Conservation (phyloP, 2,329 filamentous ascomycete species). For the Chrysoporthe austroafricana region DNA sequence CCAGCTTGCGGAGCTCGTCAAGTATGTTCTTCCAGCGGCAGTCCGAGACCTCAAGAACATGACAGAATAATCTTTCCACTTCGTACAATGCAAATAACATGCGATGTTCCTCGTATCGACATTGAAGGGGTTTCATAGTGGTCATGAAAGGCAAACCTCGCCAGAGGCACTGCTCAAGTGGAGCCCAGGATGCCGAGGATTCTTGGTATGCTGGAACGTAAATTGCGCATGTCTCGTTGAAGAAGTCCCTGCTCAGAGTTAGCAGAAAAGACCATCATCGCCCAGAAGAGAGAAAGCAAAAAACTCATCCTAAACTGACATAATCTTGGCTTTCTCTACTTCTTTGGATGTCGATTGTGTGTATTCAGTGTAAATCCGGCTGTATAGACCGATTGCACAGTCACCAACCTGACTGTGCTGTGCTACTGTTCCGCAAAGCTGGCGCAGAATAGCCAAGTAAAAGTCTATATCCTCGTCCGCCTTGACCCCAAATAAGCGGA, state of each 20-base stretch:
- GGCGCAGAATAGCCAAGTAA: neutral
- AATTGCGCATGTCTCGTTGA: neutral
- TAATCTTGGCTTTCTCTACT: neutral
- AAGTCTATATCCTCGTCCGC: neutral
- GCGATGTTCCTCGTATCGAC: neutral
- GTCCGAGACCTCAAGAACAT: neutral
- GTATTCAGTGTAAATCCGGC: neutral
- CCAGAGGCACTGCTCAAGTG: neutral
- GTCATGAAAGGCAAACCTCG: neutral
- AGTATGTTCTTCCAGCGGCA: neutral
- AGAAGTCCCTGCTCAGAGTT: neutral
- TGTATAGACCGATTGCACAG: neutral
- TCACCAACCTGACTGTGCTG: neutral
- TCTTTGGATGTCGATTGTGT: neutral
- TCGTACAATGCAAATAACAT: neutral
- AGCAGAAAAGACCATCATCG: neutral
- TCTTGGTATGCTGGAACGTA: neutral
- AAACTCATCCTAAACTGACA: neutral
- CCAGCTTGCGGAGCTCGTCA: neutral
- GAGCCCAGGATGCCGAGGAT: neutral
- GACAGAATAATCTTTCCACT: neutral
- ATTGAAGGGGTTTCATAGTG: neutral
- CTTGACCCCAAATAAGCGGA: neutral
- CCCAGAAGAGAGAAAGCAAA: neutral
- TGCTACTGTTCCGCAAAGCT: neutral